Percentiles rank a stretch among this genome's conserved stretches.
Evolutionary conservation across 1,139 yeast genomes (phyloP).

Genomic region (Meyerozyma guilliermondii): DNA sequence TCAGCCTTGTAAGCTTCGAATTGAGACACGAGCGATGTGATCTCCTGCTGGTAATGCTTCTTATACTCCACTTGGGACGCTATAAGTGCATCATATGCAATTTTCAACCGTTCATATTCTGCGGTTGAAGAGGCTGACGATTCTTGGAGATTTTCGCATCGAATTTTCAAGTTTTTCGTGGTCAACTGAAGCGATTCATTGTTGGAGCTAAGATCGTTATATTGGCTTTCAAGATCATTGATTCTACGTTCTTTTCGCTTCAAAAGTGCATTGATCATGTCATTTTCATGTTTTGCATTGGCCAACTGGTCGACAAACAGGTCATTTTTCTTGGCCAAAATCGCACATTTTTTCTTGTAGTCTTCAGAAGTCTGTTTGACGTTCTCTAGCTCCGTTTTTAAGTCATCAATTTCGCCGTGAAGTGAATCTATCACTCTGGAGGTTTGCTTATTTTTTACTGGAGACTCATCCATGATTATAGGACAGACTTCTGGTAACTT

Average conservation of each 20-base stretch:
- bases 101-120: slow-evolving; percentile 54
- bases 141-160: slow-evolving; percentile 45
- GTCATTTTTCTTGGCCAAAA: slow-evolving; percentile 48
- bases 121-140: slow-evolving; percentile 43
- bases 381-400: slow-evolving; percentile 48
- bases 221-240: slow-evolving; percentile 54
- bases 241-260: slow-evolving; percentile 63
- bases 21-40: slow-evolving; percentile 19
- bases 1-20: slow-evolving; percentile 36
- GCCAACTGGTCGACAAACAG: slow-evolving; percentile 62
- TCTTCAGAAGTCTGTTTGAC: slow-evolving; percentile 34
- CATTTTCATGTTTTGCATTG: slow-evolving; percentile 66
- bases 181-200: slow-evolving; percentile 44
- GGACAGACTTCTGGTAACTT: not conserved
- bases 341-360: slow-evolving; percentile 44
- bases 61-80: slow-evolving; percentile 56
- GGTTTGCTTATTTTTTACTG: slow-evolving; percentile 23
- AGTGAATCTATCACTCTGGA: slow-evolving; percentile 55
- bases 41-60: slow-evolving; percentile 39
- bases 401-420: slow-evolving; percentile 47
- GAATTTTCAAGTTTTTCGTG: slow-evolving; percentile 43
- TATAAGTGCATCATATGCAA: slow-evolving; percentile 58
- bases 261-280: slow-evolving; percentile 57
- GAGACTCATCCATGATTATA: slow-evolving; percentile 1
- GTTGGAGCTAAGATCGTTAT: slow-evolving; percentile 39